Evolutionary conservation across 148 eudicot genomes (phyloP).

Genomic region (Rhododendron simsii): DNA sequence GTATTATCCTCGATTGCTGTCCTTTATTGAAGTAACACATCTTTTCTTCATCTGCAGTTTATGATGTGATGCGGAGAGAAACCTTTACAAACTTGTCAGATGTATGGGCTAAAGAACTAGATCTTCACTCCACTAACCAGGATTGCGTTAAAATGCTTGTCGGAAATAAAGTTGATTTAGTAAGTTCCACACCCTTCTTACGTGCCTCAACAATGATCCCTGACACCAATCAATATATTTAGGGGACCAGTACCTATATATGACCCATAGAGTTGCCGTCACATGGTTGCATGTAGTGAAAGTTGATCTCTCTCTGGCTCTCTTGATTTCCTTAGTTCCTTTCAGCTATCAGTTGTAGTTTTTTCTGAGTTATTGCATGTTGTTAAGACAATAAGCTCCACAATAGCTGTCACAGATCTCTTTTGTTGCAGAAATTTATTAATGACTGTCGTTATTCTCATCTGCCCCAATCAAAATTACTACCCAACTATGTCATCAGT

Average conservation of each 20-base stretch:
- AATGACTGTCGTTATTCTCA: not conserved
- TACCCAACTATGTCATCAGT: not conserved
- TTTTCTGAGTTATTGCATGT: not conserved
- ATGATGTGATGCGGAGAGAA: constrained; percentile 85
- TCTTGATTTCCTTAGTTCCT: not conserved
- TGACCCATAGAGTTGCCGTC: not conserved
- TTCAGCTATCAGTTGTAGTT: not conserved
- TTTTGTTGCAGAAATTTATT: not conserved
- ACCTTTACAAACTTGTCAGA: constrained; percentile 82
- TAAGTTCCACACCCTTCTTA: constrained; percentile 26
- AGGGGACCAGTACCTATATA: not conserved
- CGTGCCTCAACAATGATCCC: not conserved
- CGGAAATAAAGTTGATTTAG: constrained; percentile 91
- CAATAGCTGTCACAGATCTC: not conserved
- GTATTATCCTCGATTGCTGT: not conserved
- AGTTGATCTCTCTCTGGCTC: not conserved
- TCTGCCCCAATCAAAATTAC: not conserved
- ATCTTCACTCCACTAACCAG: constrained; percentile 74
- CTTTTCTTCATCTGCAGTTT: constrained; percentile 41
- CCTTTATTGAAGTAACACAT: not conserved
- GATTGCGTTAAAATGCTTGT: constrained; percentile 91
- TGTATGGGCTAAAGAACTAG: constrained; percentile 87
- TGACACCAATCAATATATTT: not conserved
- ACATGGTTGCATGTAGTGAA: not conserved
- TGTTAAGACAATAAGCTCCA: not conserved